These are phyloP conservation scores for Hemerocallis citrina DNA, from an alignment of 106 monocot genomes.

Conservation along the genomic window DNA sequence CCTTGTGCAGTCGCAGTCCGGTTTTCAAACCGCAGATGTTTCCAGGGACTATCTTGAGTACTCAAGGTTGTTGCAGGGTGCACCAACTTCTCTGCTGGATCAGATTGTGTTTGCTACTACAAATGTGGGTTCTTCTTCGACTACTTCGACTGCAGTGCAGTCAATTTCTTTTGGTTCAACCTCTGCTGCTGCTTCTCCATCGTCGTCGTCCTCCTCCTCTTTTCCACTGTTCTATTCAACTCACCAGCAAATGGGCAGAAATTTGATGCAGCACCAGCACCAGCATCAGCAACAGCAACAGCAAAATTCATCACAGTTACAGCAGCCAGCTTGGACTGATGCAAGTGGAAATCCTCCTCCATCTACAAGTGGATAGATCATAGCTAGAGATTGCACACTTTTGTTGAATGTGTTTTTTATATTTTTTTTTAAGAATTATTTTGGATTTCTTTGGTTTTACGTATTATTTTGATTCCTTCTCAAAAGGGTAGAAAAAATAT, in stretches of 20 bases:
- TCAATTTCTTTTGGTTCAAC: constrained; percentile 6
- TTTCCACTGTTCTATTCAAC: background rate
- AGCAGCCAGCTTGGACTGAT: constrained; percentile 2
- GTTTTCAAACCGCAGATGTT: background rate
- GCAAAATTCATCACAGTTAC: background rate
- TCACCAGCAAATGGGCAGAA: background rate
- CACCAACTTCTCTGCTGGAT: constrained; percentile 3
- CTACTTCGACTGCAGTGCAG: background rate
- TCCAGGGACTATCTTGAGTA: constrained; percentile 23
- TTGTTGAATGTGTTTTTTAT: too few relatives aligned
- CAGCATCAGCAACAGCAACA: background rate
- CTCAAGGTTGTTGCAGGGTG: constrained; percentile 23
- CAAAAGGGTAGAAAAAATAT: too few relatives aligned
- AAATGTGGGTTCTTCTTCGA: background rate
- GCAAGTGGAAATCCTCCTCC: constrained; percentile 3
- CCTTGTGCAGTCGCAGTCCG: background rate
- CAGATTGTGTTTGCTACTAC: constrained; percentile 5
- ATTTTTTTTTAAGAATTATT: too few relatives aligned
- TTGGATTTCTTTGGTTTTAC: too few relatives aligned
- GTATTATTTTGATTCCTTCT: too few relatives aligned
- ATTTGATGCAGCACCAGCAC: background rate
- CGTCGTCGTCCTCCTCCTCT: constrained; percentile 1
- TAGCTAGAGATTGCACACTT: too few relatives aligned
- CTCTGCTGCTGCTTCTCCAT: background rate
- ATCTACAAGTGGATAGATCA: too few relatives aligned